A percentile compares a stretch with the other conserved stretches of the same genome.
Conservation (phyloP, 1,139 yeast genomes). For the Geotrichum klebahnii region DNA sequence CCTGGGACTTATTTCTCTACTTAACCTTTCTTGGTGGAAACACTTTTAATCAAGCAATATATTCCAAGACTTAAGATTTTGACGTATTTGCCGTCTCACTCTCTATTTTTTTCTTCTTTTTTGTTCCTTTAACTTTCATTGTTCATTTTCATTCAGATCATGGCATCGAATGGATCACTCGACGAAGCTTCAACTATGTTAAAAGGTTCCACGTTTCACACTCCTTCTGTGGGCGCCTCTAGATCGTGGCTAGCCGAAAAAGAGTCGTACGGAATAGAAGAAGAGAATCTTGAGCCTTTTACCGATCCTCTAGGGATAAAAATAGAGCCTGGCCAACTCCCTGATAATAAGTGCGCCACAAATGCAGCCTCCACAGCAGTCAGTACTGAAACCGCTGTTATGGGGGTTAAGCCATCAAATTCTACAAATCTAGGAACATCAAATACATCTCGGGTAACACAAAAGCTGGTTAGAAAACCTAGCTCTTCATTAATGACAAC, state of each 20-base stretch:
- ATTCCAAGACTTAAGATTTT: neutral
- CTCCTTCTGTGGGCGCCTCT: conserved; percentile 13
- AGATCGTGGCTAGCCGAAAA: conserved; percentile 21
- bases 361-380: neutral
- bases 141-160: no score
- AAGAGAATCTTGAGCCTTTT: conserved; percentile 4
- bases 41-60: neutral
- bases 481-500: neutral
- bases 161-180: neutral
- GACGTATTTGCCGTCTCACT: neutral
- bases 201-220: conserved; percentile 13
- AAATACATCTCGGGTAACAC: neutral
- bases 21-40: no score
- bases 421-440: neutral
- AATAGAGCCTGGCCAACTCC: neutral
- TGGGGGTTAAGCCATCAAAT: neutral
- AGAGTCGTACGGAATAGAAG: conserved; percentile 14
- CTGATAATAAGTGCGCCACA: neutral
- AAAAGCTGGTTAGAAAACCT: neutral
- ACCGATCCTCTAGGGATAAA: conserved; percentile 16
- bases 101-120: neutral
- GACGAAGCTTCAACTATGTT: neutral
- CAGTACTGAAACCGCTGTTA: neutral
- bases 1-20: no score
- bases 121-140: neutral